These are phyloP conservation scores for Nematocida minor DNA, from an alignment of 371 early-diverging fungal genomes.

Conservation along the genomic window DNA sequence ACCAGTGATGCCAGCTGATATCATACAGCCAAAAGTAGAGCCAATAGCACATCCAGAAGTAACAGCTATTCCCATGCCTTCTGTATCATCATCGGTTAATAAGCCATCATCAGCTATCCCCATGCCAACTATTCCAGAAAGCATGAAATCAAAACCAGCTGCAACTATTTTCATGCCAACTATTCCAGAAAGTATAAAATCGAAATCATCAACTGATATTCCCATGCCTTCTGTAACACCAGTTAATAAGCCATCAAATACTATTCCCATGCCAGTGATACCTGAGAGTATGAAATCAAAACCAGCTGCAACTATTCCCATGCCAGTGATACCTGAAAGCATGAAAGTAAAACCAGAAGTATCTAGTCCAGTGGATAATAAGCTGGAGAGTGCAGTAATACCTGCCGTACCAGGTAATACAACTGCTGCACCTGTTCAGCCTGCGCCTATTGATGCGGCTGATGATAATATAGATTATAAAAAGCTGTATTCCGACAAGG, in stretches of 20 bases:
- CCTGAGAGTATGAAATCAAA: neutral
- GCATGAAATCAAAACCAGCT: neutral
- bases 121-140: neutral
- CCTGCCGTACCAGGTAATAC: neutral
- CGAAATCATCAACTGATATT: too few species aligned
- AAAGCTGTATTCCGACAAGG: conserved; percentile 23
- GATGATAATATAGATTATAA: conserved; percentile 17
- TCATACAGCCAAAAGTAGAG: neutral
- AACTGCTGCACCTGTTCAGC: neutral
- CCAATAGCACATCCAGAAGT: neutral
- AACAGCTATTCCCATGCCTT: neutral
- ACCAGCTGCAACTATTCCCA: neutral
- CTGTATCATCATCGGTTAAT: too few species aligned
- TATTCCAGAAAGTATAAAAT: too few species aligned
- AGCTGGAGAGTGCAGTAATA: too few species aligned
- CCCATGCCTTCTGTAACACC: too few species aligned
- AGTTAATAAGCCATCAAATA: too few species aligned
- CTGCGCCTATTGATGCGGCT: neutral
- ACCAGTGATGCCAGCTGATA: too few species aligned
- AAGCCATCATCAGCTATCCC: neutral
- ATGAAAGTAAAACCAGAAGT: neutral
- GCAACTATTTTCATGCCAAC: neutral
- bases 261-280: neutral
- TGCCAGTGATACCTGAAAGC: neutral
- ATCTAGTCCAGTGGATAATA: neutral